Evolutionary conservation across 2,329 filamentous ascomycete genomes (phyloP).

Genomic region (Alternaria alternata): DNA sequence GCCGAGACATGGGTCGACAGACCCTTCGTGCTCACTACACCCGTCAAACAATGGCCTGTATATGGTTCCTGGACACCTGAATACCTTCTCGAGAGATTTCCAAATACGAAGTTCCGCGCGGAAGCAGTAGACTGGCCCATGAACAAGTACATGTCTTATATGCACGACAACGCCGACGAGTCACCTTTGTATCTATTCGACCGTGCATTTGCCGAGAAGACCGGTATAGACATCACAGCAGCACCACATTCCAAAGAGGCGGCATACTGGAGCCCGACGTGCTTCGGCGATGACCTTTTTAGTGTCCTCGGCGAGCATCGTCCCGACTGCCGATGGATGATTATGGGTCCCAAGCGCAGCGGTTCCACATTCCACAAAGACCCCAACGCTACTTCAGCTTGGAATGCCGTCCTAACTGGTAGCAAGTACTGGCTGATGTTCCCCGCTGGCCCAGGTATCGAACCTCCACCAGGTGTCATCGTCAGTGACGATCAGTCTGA

Average conservation of each 20-base stretch:
- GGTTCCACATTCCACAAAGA: conserved; percentile 96
- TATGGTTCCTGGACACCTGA: conserved; percentile 77
- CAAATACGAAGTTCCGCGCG: conserved; percentile 77
- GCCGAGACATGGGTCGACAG: conserved; percentile 76
- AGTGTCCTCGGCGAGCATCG: conserved; percentile 77
- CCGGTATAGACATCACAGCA: conserved; percentile 62
- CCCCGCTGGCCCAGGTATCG: conserved; percentile 69
- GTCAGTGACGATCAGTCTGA: conserved; percentile 90
- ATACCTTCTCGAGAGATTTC: conserved; percentile 70
- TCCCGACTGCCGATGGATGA: conserved; percentile 91
- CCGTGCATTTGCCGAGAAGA: conserved; percentile 84
- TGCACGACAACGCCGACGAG: conserved; percentile 81
- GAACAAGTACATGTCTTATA: conserved; percentile 81
- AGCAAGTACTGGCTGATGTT: conserved; percentile 99
- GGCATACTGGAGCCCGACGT: conserved; percentile 80
- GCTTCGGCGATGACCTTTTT: conserved; percentile 89
- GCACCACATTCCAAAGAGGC: conserved; percentile 59
- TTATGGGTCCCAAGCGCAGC: conserved; percentile 84
- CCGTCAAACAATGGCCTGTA: conserved; percentile 82
- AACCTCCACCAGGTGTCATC: conserved; percentile 85
- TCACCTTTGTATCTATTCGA: conserved; percentile 95
- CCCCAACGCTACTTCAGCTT: conserved; percentile 77
- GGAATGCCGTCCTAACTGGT: conserved; percentile 92
- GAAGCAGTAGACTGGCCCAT: conserved; percentile 95
- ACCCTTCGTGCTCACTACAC: conserved; percentile 86